Conservation (phyloP, 2,329 filamentous ascomycete genomes). For the Coniochaeta sp. region DNA sequence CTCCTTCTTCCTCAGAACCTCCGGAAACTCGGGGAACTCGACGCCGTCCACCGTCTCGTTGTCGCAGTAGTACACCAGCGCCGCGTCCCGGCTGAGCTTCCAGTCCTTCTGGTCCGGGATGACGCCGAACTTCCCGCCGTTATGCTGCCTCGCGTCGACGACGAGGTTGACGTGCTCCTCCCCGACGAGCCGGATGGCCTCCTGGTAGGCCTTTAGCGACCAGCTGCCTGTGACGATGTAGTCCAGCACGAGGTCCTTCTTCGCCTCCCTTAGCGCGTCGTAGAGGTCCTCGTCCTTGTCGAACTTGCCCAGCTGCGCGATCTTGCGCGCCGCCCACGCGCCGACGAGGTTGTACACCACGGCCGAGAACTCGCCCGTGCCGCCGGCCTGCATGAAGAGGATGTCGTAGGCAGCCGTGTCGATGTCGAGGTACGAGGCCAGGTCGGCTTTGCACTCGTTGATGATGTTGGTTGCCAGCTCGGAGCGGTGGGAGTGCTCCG, state of each 20-base stretch:
- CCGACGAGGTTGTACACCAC: constrained; percentile 78
- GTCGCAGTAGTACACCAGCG: constrained; percentile 83
- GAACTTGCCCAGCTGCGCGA: constrained; percentile 42
- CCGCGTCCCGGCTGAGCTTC: constrained; percentile 61
- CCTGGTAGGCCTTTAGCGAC: constrained; percentile 83
- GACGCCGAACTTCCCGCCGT: constrained; percentile 76
- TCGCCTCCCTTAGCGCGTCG: constrained; percentile 52
- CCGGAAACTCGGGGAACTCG: constrained; percentile 73
- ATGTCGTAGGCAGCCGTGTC: constrained; percentile 76
- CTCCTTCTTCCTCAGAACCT: constrained; percentile 45
- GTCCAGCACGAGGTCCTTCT: constrained; percentile 70
- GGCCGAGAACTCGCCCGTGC: constrained; percentile 78
- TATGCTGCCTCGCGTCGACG: constrained; percentile 56
- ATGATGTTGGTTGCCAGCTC: constrained; percentile 72
- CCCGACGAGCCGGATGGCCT: constrained; percentile 72
- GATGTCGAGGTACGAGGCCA: constrained; percentile 70
- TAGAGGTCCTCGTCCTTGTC: constrained; percentile 42
- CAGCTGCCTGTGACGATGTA: constrained; percentile 88
- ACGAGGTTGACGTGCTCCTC: constrained; percentile 74
- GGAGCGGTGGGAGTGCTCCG: constrained; percentile 87
- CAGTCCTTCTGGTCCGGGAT: constrained; percentile 74
- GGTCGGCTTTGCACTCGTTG: constrained; percentile 66
- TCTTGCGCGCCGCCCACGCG: constrained; percentile 69
- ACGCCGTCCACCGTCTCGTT: constrained; percentile 95
- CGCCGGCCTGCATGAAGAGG: constrained; percentile 81